Base-by-base conservation (phyloP, 768 basidiomycete genomes). In the Crassisporium funariophilum region DNA sequence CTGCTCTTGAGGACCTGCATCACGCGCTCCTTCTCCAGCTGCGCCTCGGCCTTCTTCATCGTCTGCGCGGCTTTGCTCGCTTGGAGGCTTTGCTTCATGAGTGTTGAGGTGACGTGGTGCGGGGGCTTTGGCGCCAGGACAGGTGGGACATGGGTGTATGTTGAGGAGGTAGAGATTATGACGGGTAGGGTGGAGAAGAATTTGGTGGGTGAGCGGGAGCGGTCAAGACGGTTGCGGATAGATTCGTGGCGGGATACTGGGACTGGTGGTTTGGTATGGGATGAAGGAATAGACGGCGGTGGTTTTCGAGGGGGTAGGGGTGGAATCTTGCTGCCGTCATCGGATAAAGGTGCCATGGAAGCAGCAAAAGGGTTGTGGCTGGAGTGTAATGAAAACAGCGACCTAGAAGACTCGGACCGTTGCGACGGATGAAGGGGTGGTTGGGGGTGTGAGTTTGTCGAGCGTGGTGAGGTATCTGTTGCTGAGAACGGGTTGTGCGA, bases 41-140 rank as follows among this genome's bases (percentile, higher is more conserved):
- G 74, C 33, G 79, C 80, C 56, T 89, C 84, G 0, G 79, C 82
- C 38, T 79, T 78, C 64, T 88, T 87, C 65, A 88, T 70, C 4
- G 76, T 77, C 61, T 87, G 83, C 1, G 79, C 88, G 0, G 79
- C 77, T 57, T 87, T 86, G 47, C 79, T 82, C 5, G 89, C 89
- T 42, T 86, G 82, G 1, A 91, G 68, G 16, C 81, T 83, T 63
- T 90, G 87, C 49, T 78, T 77, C 69, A 88, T 88, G n/a, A 88
- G 67, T 0, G 77, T 74, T 9, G 81, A 84, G 17, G 81, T 82
- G 21, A 80, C 65, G 44, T 87, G 84, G 0, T 64, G 53, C 2
- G 69, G 42, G 1, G 69, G 71, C 55, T 75, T 76, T 35, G 71
- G 67, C 9, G 70, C 70, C 5, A 65, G 62, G 7, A 44, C 42